A percentile compares a stretch with the other conserved stretches of the same genome.
Conservation (phyloP, 129 eudicot species). For the Scalesia atractyloides region DNA sequence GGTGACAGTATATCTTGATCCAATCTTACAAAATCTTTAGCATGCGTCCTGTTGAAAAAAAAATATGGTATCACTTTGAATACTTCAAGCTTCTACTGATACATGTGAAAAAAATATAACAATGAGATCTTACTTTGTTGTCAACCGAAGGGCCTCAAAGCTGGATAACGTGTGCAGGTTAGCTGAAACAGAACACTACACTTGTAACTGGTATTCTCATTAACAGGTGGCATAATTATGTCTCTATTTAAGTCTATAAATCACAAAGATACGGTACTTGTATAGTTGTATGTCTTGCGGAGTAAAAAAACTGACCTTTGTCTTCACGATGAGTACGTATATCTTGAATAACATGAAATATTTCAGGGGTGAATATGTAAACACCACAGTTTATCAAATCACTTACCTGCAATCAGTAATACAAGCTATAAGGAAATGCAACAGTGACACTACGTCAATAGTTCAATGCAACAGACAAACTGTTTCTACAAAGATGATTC, state of each 20-base stretch:
- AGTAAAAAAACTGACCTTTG: constrained; percentile 48
- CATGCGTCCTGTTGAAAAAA: constrained; percentile 52
- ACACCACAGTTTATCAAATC: constrained; percentile 90
- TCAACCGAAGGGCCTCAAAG: constrained; percentile 73
- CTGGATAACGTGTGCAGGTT: constrained; percentile 59
- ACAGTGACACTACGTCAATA: constrained; percentile 11
- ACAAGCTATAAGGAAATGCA: constrained; percentile 19
- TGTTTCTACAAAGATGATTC: constrained; percentile 25
- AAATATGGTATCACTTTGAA: constrained; percentile 11
- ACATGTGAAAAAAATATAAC: background rate
- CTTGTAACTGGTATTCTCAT: background rate
- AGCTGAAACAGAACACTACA: constrained; percentile 45
- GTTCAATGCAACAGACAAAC: constrained; percentile 9
- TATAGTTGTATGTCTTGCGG: background rate
- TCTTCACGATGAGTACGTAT: constrained; percentile 64
- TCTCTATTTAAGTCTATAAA: background rate
- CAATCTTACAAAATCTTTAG: constrained; percentile 84
- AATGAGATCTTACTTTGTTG: constrained; percentile 58
- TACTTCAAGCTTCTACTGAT: background rate
- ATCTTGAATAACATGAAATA: constrained; percentile 69
- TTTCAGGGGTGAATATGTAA: constrained; percentile 81
- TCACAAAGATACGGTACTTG: background rate
- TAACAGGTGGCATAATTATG: background rate
- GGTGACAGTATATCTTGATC: constrained; percentile 97
- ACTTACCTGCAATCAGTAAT: constrained; percentile 67